phyloP scores from a whole-genome alignment of 164 flowering plant species.

The Vitis rupestris region DNA sequence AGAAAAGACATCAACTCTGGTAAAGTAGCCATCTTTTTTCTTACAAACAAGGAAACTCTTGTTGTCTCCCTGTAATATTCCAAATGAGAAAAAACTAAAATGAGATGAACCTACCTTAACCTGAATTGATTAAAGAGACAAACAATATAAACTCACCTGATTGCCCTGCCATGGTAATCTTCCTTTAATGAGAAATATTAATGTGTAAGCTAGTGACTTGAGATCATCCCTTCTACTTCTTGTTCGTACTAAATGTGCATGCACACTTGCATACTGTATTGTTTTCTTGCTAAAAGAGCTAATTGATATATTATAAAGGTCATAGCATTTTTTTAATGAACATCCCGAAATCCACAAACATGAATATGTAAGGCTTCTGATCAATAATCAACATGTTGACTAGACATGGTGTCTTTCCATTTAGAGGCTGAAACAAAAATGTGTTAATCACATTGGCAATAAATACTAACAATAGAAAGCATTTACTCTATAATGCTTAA shows the following conservation, averaged over 20 bases:
- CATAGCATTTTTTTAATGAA: neutral
- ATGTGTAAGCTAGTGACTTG: constrained; percentile 84
- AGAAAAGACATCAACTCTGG: constrained; percentile 76
- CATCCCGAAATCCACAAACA: constrained; percentile 34
- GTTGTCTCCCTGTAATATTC: constrained; percentile 68
- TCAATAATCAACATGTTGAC: constrained; percentile 85
- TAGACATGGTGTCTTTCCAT: constrained; percentile 73
- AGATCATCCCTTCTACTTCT: constrained; percentile 93
- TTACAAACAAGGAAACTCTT: constrained; percentile 87
- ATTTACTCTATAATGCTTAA: neutral
- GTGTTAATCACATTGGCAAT: constrained; percentile 1
- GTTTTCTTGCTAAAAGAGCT: constrained; percentile 61
- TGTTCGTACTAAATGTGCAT: constrained; percentile 91
- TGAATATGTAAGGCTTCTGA: constrained; percentile 87
- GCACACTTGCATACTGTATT: constrained; percentile 85
- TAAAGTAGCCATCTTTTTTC: constrained; percentile 79
- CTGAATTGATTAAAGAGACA: neutral
- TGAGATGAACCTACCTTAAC: neutral
- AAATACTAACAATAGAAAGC: neutral
- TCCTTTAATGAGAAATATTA: constrained; percentile 76
- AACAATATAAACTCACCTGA: constrained; percentile 42
- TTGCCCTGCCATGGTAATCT: constrained; percentile 92
- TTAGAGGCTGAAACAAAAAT: constrained; percentile 61
- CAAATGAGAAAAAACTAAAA: neutral
- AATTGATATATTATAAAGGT: neutral